These are phyloP conservation scores for Larix kaempferi DNA, from an alignment of 75 land plant species.

Conservation along the genomic window DNA sequence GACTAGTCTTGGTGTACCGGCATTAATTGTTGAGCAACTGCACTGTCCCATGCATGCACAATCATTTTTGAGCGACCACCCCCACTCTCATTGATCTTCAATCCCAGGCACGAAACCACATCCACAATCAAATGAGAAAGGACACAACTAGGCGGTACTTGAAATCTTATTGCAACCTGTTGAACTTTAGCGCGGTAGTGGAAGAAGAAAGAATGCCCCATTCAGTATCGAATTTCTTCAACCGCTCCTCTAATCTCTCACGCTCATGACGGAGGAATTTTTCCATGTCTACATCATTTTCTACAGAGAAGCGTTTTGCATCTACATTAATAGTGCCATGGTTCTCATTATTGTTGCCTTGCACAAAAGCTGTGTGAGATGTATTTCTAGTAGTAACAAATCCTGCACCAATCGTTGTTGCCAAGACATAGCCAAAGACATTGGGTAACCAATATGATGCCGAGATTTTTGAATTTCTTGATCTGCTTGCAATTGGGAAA, in stretches of 20 bases:
- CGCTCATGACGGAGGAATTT: constrained; percentile 26
- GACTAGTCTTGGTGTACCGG: constrained; percentile 27
- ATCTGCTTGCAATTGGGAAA: constrained; percentile 2
- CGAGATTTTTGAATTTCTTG: neutral
- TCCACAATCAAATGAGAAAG: too few relatives aligned
- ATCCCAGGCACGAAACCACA: too few relatives aligned
- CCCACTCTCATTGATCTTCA: too few relatives aligned
- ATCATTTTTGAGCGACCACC: too few relatives aligned
- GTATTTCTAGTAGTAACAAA: neutral
- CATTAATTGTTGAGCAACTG: constrained; percentile 68
- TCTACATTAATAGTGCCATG: neutral
- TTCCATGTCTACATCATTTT: constrained; percentile 17
- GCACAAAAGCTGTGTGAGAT: neutral
- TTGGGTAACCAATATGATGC: constrained; percentile 2
- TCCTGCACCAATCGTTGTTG: neutral
- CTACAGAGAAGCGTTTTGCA: constrained; percentile 3
- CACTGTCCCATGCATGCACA: too few relatives aligned
- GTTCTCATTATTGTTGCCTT: neutral
- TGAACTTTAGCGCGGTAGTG: constrained; percentile 30
- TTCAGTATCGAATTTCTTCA: constrained; percentile 7
- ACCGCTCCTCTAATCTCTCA: constrained; percentile 19
- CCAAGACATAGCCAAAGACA: neutral
- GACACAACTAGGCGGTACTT: too few relatives aligned
- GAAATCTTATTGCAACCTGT: too few relatives aligned
- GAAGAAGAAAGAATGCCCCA: constrained; percentile 16